Evolutionary conservation across 2,329 filamentous ascomycete species (phyloP), one percentile per base, ranked within the genome.

Genomic region (Fusarium hainanense): DNA sequence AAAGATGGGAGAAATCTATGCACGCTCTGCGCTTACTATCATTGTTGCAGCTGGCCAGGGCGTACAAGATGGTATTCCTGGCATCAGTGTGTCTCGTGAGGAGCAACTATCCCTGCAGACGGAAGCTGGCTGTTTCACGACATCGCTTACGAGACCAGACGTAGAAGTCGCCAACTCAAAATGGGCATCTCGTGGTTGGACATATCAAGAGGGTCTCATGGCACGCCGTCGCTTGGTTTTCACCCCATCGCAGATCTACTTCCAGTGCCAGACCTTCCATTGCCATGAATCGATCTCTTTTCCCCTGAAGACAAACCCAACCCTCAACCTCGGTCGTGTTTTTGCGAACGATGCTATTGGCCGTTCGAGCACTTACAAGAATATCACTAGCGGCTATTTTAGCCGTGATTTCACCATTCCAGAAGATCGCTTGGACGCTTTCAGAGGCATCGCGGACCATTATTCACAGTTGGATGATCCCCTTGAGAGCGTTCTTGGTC

Each of bases 171-270:
- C 75, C 23, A 74, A 71, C 49, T 81, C 79, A 14, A 73, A 69
- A 40, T 81, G 80, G 79, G 76, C 77, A 14, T 70, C 76, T 7
- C 75, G 77, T 23, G 79, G 76, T 14, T 79, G 78, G 77, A 80
- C 79, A 16, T 79, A 77, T 40, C 79, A 81, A 60, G 78, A 81
- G 59, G 79, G 79, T 11, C 71, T 80, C 7, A 68, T 81, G 30
- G 75, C 79, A 5, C 75, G 76, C 9, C 76, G 79, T 8, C 75
- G 79, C 13, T 76, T 82, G 28, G 71, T 81, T 27, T 78, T 81
- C 46, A 81, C 79, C 4, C 71, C 76, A 14, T 79, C 77, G 4
- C 80, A 82, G 66, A 73, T 74, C 6, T 81, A 81, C 65, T 82
- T 80, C 48, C 80, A 81, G 56, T 81, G 80, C 64, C 74, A 76